Evolutionary conservation across 257 asterid species (phyloP).

Genomic region (Gentiana dahurica): DNA sequence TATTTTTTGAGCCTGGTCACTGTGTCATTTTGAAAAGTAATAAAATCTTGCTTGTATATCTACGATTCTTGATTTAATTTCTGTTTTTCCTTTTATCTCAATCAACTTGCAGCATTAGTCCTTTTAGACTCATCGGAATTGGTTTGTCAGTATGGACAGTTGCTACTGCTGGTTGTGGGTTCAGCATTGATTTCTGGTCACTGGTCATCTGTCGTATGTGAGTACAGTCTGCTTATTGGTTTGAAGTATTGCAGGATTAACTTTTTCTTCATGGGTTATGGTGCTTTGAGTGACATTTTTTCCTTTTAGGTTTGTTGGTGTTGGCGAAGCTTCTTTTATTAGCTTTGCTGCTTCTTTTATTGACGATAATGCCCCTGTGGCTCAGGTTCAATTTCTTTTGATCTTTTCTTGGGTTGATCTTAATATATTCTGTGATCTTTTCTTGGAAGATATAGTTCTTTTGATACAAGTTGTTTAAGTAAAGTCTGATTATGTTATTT

Average conservation of each 20-base stretch:
- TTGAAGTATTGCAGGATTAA: not conserved
- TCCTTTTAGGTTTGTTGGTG: constrained; percentile 80
- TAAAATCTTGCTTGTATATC: not conserved
- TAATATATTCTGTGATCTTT: too few relatives aligned
- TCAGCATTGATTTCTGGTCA: constrained; percentile 77
- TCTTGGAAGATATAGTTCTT: too few relatives aligned
- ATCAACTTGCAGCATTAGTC: constrained; percentile 63
- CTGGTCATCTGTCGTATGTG: constrained; percentile 74
- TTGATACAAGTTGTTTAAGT: too few relatives aligned
- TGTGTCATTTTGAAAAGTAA: too few relatives aligned
- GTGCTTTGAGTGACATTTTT: constrained; percentile 6
- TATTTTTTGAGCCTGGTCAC: too few relatives aligned
- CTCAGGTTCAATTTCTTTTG: constrained; percentile 41
- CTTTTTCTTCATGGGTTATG: not conserved
- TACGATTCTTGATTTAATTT: not conserved
- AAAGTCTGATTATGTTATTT: too few relatives aligned
- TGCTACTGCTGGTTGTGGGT: constrained; percentile 81
- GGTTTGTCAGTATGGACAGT: constrained; percentile 91
- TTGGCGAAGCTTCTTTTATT: constrained; percentile 97
- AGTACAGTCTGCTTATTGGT: constrained; percentile 16
- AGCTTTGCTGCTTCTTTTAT: constrained; percentile 99
- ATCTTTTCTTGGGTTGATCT: not conserved
- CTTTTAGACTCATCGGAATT: constrained; percentile 92
- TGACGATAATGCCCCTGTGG: constrained; percentile 88
- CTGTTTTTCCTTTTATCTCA: constrained; percentile 11